Base-by-base conservation (phyloP, 345 rosid genomes). In the Euclidium syriacum region DNA sequence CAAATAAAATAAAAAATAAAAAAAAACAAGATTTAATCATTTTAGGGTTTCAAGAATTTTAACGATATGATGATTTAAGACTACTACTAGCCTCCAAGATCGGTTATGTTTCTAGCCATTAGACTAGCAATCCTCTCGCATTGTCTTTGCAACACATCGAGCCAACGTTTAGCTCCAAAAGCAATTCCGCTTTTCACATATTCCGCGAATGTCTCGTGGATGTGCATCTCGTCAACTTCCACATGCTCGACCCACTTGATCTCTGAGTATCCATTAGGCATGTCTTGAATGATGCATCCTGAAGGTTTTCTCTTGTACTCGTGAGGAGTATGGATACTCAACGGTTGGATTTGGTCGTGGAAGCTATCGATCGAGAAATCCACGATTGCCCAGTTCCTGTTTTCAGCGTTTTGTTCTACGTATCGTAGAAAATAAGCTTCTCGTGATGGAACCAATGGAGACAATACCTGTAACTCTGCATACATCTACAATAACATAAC, bases 201-300 rank as follows among this genome's bases (percentile, higher is more conserved):
- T 12, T 77, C 76, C 17, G 67, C 61, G 11, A 85, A 84, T 18
- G 81, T 65, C 60, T 81, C 82, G 59, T 94, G 96, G 7, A 83
- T 74, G 0, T 86, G 86, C 46, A 78, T 87, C 74, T 84, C 80
- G 63, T 79, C 91, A 10, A 84, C 75, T 75, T 87, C 90, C 4
- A 80, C 95, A 35, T 90, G 96, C 67, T 94, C 97, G 1, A 90
- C 80, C 99, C 99, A 94, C 14, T 84, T 87, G 38, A 90, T 82
- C 83, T 89, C 82, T 25, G 99, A 88, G 77, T 95, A 95, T 6
- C 99, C 99, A 68, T 90, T 90, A 36, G 97, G 95, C 92, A 95
- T 85, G 62, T 95, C 99, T 64, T 86, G 96, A 68, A 95, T 88
- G 16, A 90, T 50, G 62, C 97, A 90, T 16, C 99, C 97, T 7